Evolutionary conservation across 1,284 basidiomycete genomes (phyloP).

Genomic region (Ustilago tritici): DNA sequence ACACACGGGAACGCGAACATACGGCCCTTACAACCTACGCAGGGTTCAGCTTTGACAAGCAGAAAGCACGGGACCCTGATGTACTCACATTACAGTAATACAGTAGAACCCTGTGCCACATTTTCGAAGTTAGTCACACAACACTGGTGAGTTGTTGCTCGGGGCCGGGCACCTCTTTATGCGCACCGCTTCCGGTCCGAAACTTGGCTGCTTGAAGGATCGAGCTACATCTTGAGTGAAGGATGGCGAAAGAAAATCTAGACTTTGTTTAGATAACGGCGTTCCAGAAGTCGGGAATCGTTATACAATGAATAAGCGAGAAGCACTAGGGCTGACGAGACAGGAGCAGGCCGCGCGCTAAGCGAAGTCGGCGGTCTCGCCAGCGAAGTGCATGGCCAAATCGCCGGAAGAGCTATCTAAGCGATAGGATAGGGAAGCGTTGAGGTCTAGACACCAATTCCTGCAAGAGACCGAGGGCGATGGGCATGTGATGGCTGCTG

Average conservation of each 20-base stretch:
- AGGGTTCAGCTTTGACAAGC: conserved; percentile 3
- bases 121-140: not conserved
- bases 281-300: not conserved
- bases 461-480: not conserved
- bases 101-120: not conserved
- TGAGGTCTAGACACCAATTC: conserved; percentile 12
- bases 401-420: conserved; percentile 4
- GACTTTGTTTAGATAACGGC: not conserved
- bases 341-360: not conserved
- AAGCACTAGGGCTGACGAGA: not conserved
- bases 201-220: not conserved
- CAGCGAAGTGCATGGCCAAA: not conserved
- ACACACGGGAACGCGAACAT: not conserved
- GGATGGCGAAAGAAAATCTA: not conserved
- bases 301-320: not conserved
- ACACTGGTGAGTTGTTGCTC: not conserved
- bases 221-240: not conserved
- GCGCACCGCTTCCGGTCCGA: not conserved
- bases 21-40: not conserved
- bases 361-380: conserved; percentile 11
- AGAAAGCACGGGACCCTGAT: not conserved
- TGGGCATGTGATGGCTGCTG: not conserved
- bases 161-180: too few relatives aligned
- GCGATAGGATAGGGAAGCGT: not conserved
- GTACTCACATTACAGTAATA: not conserved